Evolutionary conservation across 495 filamentous ascomycete genomes (phyloP).

Genomic region (Delitschia confertaspora): DNA sequence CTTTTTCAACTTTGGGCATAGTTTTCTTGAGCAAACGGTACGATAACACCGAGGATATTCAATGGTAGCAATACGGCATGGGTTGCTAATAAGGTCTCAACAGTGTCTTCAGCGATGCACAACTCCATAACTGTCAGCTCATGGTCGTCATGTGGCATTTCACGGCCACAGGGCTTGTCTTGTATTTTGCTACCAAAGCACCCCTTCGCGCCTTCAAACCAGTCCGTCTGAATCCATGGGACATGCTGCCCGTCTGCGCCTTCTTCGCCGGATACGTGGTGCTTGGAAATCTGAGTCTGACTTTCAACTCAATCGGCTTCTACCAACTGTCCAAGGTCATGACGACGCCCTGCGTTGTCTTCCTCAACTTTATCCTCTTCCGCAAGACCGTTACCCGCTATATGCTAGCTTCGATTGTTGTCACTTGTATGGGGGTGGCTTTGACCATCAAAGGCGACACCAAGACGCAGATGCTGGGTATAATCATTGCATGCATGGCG

Average conservation of each 20-base stretch:
- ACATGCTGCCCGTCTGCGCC: constrained; percentile 36
- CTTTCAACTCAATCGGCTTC: constrained; percentile 37
- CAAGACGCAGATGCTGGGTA: constrained; percentile 29
- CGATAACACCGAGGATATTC: background rate
- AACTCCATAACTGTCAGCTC: constrained; percentile 25
- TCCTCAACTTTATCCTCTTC: constrained; percentile 35
- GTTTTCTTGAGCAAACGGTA: constrained; percentile 28
- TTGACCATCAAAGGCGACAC: constrained; percentile 29
- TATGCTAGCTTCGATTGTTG: constrained; percentile 26
- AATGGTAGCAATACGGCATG: background rate
- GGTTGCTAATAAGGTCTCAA: constrained; percentile 1
- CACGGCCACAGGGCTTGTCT: constrained; percentile 32
- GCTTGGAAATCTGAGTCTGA: constrained; percentile 35
- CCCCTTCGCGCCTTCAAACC: constrained; percentile 36
- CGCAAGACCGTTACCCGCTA: constrained; percentile 31
- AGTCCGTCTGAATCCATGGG: constrained; percentile 31
- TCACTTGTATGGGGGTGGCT: constrained; percentile 24
- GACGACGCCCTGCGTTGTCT: constrained; percentile 35
- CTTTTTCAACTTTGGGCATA: constrained; percentile 22
- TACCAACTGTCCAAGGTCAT: constrained; percentile 38
- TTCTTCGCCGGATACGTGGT: constrained; percentile 37
- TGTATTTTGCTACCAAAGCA: constrained; percentile 29
- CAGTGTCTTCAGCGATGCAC: constrained; percentile 28
- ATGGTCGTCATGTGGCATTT: constrained; percentile 37
- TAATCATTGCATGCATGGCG: constrained; percentile 32